Evolutionary conservation across 2,329 filamentous ascomycete species (phyloP).

Genomic region (Madurella mycetomatis): DNA sequence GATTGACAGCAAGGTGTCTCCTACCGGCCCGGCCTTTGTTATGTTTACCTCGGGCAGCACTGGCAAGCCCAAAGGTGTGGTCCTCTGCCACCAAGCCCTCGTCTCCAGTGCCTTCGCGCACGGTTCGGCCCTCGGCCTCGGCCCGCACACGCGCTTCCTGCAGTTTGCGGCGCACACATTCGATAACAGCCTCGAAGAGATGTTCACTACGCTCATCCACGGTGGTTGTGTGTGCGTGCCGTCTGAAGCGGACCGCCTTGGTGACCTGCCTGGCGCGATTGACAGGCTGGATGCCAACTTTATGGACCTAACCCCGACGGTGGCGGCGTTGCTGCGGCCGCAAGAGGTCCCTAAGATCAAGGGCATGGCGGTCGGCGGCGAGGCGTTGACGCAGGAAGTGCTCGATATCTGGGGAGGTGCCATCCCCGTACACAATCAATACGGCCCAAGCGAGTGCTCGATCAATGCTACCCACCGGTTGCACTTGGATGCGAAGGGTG

Average conservation of each 20-base stretch:
- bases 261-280: slow-evolving; percentile 33
- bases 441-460: slow-evolving; percentile 28
- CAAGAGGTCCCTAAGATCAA: slow-evolving; percentile 26
- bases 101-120: slow-evolving; percentile 22
- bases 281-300: slow-evolving; percentile 25
- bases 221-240: slow-evolving; percentile 40
- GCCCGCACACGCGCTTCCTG: slow-evolving; percentile 22
- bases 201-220: slow-evolving; percentile 35
- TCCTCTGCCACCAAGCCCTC: slow-evolving; percentile 30
- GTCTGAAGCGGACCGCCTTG: slow-evolving; percentile 36
- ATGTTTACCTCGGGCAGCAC: slow-evolving; percentile 54
- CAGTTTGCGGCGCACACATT: slow-evolving; percentile 37
- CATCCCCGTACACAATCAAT: slow-evolving; percentile 23
- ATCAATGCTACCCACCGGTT: slow-evolving; percentile 19
- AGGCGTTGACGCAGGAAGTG: slow-evolving; percentile 24
- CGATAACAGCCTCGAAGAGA: slow-evolving; percentile 38
- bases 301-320: slow-evolving; percentile 28
- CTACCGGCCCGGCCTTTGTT: slow-evolving; percentile 29
- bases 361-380: slow-evolving; percentile 27
- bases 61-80: slow-evolving; percentile 49
- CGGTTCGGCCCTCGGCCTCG: slow-evolving; percentile 16
- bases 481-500: slow-evolving; percentile 7
- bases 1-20: slow-evolving; percentile 1
- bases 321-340: slow-evolving; percentile 25
- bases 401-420: slow-evolving; percentile 23